A percentile compares a stretch with the other conserved stretches of the same genome.
Conservation (phyloP, 2,329 filamentous ascomycete species). For the Colletotrichum trifolii region DNA sequence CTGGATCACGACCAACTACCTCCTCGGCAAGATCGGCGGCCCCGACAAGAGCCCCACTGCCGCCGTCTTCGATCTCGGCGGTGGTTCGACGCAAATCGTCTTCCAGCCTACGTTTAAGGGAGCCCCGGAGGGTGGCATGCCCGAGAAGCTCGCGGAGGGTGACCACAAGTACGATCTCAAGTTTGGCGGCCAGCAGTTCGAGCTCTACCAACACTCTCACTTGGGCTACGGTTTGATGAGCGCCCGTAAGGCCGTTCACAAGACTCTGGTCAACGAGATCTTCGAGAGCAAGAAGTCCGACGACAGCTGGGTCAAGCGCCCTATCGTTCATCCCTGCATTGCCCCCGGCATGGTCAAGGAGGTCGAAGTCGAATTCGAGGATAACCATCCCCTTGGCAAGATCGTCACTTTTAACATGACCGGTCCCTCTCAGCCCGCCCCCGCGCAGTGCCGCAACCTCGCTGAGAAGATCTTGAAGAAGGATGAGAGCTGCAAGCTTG, state of each 20-base stretch:
- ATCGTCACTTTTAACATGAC: constrained; percentile 84
- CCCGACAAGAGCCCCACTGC: constrained; percentile 91
- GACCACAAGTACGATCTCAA: constrained; percentile 95
- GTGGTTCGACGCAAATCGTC: constrained; percentile 97
- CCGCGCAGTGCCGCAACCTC: constrained; percentile 88
- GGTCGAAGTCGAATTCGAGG: constrained; percentile 77
- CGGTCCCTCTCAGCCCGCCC: constrained; percentile 78
- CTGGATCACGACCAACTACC: constrained; percentile 99
- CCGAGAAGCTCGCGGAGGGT: constrained; percentile 84
- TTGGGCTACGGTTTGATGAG: constrained; percentile 97
- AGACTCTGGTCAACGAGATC: constrained; percentile 77
- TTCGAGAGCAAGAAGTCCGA: constrained; percentile 70
- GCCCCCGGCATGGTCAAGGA: constrained; percentile 80
- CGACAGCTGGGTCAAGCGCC: constrained; percentile 74
- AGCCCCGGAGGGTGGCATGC: constrained; percentile 79
- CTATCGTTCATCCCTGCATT: constrained; percentile 88
- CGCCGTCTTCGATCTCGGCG: constrained; percentile 94
- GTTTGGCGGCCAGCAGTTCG: constrained; percentile 91
- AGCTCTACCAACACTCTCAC: constrained; percentile 97
- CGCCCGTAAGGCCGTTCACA: constrained; percentile 88
- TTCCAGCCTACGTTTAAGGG: constrained; percentile 94
- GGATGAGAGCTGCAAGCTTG: constrained; percentile 81
- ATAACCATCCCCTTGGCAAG: constrained; percentile 72
- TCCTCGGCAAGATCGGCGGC: constrained; percentile 95
- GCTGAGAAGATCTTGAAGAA: constrained; percentile 93